These are phyloP conservation scores for Chlamydomonas applanata DNA, from an alignment of 139 green algal genomes.

Conservation along the genomic window DNA sequence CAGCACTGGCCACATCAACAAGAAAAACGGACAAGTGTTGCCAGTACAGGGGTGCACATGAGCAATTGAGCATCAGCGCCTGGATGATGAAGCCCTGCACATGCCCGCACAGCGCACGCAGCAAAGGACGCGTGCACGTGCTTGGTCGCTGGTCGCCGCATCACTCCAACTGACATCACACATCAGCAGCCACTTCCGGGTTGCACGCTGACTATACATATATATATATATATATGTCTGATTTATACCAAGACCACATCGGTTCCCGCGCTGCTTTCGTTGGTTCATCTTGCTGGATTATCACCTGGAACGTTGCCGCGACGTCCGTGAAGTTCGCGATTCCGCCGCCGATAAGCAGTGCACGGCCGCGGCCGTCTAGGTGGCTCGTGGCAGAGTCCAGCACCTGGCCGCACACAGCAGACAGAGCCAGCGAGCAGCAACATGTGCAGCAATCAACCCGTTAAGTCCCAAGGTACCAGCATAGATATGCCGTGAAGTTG, in stretches of 20 bases:
- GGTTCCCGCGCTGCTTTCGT: too few relatives aligned
- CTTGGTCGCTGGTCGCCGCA: too few relatives aligned
- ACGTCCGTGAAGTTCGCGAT: slow-evolving; percentile 98
- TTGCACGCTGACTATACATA: too few relatives aligned
- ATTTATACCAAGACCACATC: too few relatives aligned
- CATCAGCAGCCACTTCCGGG: too few relatives aligned
- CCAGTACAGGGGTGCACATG: neutral
- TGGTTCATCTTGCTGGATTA: too few relatives aligned
- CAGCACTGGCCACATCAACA: too few relatives aligned
- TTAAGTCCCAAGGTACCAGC: neutral
- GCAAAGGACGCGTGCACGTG: too few relatives aligned
- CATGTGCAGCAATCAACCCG: too few relatives aligned
- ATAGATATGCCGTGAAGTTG: neutral
- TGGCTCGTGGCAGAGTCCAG: slow-evolving; percentile 63
- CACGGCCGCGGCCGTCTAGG: slow-evolving; percentile 64
- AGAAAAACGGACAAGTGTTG: neutral
- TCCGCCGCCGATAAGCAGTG: slow-evolving; percentile 88
- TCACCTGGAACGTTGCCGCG: slow-evolving; percentile 83
- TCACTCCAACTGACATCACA: too few relatives aligned
- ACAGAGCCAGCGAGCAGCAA: too few relatives aligned
- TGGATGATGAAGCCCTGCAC: neutral
- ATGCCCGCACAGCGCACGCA: neutral
- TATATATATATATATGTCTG: too few relatives aligned
- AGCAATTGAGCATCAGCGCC: neutral
- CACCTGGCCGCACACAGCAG: neutral